phyloP scores from a whole-genome alignment of 208 protist genomes.

The Trichomonas gallinae region DNA sequence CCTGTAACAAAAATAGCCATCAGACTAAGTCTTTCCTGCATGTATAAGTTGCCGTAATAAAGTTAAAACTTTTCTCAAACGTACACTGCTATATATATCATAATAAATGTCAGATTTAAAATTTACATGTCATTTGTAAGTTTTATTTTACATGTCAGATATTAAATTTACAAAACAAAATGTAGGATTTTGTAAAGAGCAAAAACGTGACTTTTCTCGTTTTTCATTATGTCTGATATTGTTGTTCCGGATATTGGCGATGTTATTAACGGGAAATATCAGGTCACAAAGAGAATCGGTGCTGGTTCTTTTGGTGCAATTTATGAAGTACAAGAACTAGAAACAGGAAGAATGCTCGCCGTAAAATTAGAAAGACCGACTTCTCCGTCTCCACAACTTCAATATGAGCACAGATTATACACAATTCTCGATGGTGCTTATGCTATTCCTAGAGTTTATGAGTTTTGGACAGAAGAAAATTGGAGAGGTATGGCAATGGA shows the following conservation, averaged over 20 bases:
- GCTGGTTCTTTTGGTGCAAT: conserved; percentile 9
- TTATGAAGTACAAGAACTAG: background rate
- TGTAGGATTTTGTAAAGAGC: too few relatives aligned
- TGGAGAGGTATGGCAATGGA: conserved; percentile 98
- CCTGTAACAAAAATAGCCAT: too few relatives aligned
- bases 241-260: background rate
- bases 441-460: conserved; percentile 82
- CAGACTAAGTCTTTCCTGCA: too few relatives aligned
- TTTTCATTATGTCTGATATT: background rate
- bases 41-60: too few relatives aligned
- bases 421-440: conserved; percentile 41
- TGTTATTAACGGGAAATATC: background rate
- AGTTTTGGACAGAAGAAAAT: conserved; percentile 78
- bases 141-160: too few relatives aligned
- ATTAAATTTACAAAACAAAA: too few relatives aligned
- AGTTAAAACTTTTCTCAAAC: too few relatives aligned
- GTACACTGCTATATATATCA: too few relatives aligned
- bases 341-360: conserved; percentile 60
- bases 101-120: too few relatives aligned
- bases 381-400: conserved; percentile 78
- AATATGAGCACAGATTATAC: conserved; percentile 87
- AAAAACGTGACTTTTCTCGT: too few relatives aligned
- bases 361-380: conserved; percentile 64
- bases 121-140: too few relatives aligned
- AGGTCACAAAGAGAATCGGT: background rate